Evolutionary conservation across 2,329 filamentous ascomycete species (phyloP).

Genomic region (Fusarium kyushuense): DNA sequence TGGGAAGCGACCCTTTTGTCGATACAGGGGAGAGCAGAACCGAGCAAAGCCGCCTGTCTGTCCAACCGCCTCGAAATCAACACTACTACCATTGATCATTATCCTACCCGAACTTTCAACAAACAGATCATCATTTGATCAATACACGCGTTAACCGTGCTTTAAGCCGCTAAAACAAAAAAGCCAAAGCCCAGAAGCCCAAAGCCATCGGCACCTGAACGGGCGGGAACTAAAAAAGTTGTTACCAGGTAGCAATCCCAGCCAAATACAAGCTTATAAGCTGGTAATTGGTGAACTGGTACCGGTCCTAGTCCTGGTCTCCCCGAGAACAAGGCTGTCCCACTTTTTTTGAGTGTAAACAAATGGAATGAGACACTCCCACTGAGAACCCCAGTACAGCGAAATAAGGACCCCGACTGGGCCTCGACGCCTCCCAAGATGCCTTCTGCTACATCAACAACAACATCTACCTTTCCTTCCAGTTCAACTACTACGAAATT

Average conservation of each 20-base stretch:
- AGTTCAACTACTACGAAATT: conserved; percentile 38
- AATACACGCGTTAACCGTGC: conserved; percentile 21
- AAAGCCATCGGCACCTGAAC: conserved; percentile 33
- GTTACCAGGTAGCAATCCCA: conserved; percentile 13
- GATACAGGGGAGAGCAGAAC: not conserved
- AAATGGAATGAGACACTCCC: conserved; percentile 50
- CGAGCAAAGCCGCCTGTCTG: not conserved
- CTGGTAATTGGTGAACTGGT: not conserved
- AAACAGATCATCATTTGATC: conserved; percentile 3
- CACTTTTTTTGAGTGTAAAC: conserved; percentile 50
- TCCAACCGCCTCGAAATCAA: not conserved
- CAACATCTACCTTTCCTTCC: conserved; percentile 37
- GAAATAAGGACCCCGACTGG: conserved; percentile 45
- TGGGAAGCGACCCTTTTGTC: conserved; percentile 4
- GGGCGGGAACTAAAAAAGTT: conserved; percentile 39
- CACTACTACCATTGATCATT: conserved; percentile 2
- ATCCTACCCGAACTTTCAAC: not conserved
- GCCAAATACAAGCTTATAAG: conserved; percentile 9
- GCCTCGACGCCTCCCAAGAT: conserved; percentile 43
- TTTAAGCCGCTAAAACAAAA: conserved; percentile 29
- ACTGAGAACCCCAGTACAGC: conserved; percentile 35
- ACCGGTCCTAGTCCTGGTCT: conserved; percentile 16
- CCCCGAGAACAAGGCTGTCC: conserved; percentile 39
- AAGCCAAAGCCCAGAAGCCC: conserved; percentile 8
- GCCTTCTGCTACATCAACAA: conserved; percentile 46